Conservation (phyloP, 164 flowering plant species). For the Sedum album region DNA sequence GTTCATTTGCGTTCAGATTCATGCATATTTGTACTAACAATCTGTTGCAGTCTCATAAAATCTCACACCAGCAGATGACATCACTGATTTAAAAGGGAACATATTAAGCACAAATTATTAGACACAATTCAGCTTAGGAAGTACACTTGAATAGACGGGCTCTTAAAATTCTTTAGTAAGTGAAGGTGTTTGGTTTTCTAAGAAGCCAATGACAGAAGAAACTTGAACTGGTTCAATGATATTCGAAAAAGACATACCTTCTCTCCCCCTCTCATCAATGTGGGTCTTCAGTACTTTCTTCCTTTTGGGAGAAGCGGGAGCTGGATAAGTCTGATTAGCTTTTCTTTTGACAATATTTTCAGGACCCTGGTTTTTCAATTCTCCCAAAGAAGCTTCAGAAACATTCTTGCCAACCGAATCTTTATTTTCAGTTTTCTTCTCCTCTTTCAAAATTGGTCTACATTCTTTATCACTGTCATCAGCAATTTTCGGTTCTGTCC, state of each 20-base stretch:
- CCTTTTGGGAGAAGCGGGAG: conserved; percentile 52
- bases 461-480: conserved; percentile 29
- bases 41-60: not conserved
- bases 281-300: conserved; percentile 75
- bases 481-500: conserved; percentile 25
- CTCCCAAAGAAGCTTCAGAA: conserved; percentile 22
- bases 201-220: not conserved
- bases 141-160: not conserved
- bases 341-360: conserved; percentile 20
- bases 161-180: not conserved
- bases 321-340: conserved; percentile 26
- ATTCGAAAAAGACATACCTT: conserved; percentile 44
- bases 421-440: conserved; percentile 19
- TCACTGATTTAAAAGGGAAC: not conserved
- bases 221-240: not conserved
- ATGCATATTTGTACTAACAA: not conserved
- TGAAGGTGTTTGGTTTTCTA: not conserved
- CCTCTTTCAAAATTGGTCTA: conserved; percentile 33
- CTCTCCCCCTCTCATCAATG: conserved; percentile 94
- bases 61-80: not conserved
- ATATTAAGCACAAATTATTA: not conserved
- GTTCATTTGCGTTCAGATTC: not conserved
- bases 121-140: not conserved
- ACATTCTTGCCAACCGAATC: conserved; percentile 15
- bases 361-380: conserved; percentile 16